Base-by-base conservation (phyloP, 441 rosid genomes). In the Kokia cookei region DNA sequence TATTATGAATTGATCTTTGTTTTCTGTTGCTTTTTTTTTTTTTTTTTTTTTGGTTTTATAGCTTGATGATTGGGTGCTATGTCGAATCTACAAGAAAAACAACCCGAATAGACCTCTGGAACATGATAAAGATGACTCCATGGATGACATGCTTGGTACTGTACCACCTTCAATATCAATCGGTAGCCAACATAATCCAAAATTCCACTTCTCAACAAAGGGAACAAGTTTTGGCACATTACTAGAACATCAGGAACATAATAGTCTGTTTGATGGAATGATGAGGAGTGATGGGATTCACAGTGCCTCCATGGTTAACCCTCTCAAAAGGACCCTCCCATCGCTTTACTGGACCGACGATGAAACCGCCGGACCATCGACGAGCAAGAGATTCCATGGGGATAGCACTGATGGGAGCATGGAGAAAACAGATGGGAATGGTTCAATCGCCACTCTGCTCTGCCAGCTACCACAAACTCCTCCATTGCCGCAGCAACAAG, bases 41-140 rank as follows among this genome's bases (percentile, higher is more conserved):
- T 6, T 19, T 19, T 19, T 66, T 75, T 27, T 19, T 8, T 5
- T 65, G 27, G 27, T 37, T 59, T 59, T 37, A 9, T 13, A 81
- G 86, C 84, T 83, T 79, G 86, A 83, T 72, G 86, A 83, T 74
- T 83, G 86, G 84, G 86, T 83, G 54, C 43, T 83, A 72, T 83
- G 86, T 79, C 67, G 86, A 72, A 83, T 83, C 69, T 83, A 83
- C 78, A 81, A 79, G 78, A 83, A 81, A 74, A 78, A 77, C 74
- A 83, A 74, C 79, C 58, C 74, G 9, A 64, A 55, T 45, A 71
- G 79, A 64, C 72, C 81, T 1, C 15, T 77, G 40, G 80, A 81
- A 67, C 80, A 76, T n/a, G 82, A 83, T 48, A 75, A 80, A 50
- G 78, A 85, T 57, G 80, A 78, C 15, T 73, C 81, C 45, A 66